Evolutionary conservation across 768 basidiomycete species (phyloP), one percentile per base, ranked within the genome.

Genomic region (Boletellus ananas): DNA sequence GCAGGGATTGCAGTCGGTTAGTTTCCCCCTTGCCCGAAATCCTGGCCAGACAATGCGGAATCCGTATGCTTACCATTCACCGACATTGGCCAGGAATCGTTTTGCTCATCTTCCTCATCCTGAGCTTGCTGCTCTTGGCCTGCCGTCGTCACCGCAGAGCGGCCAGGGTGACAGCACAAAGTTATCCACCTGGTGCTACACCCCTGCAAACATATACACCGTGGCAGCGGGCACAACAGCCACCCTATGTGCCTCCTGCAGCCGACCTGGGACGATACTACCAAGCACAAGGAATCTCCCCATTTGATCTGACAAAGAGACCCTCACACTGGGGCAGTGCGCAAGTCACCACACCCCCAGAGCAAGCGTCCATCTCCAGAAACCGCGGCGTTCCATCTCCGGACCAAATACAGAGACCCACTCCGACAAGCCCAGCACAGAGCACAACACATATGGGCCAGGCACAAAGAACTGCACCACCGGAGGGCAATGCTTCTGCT

Each of bases 1-100:
- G 58, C 29, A 16, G 65, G 58, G 12, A 39, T 67, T 5, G 56
- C 57, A 13, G 8, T 67, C 38, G 67, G 65, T 69, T 7, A 17
- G 64, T 51, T 29, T 8, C n/a, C 23, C 17, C 23, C 21, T 2
- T 29, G 23, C n/a, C 1, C 17, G 18, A 11, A 2, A 3, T 29
- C 6, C 16, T 7, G 2, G 31, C 6, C 29, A 11, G 10, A 29
- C 29, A 11, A 29, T 29, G 29, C 29, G 7, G 29, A 29, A 8
- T 8, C 8, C 10, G 13, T 17, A 6, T 35, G 11, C 29, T 59
- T 14, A 50, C 21, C 12, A 20, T 20, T 39, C 12, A 1, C 23
- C 10, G 6, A 23, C 23, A 23, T 6, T 23, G 23, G 23, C 23
- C 42, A 67, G 65, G 52, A 4, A 41, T 31, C 29, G 0, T 54